These are phyloP conservation scores for Rusavskia elegans DNA, from an alignment of 495 filamentous ascomycete genomes.

Conservation along the genomic window DNA sequence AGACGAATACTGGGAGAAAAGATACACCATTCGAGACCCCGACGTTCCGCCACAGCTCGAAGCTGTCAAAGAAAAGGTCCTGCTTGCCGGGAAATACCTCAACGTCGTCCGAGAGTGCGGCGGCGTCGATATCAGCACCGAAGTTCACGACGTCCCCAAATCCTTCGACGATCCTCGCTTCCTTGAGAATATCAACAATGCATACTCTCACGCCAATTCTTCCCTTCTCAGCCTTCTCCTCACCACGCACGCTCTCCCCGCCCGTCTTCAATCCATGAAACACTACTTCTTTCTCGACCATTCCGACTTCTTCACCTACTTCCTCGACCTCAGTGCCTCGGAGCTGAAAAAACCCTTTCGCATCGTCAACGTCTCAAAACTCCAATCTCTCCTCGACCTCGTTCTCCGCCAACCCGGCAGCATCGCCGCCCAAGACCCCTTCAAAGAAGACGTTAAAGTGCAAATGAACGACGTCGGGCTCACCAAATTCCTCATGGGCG, in stretches of 20 bases:
- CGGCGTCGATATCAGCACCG: conserved; percentile 85
- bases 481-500: conserved; percentile 83
- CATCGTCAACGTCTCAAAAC: conserved; percentile 74
- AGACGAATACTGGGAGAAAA: conserved; percentile 97
- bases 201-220: conserved; percentile 89
- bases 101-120: conserved; percentile 96
- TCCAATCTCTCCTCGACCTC: conserved; percentile 86
- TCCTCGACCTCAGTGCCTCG: conserved; percentile 75
- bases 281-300: conserved; percentile 98
- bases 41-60: conserved; percentile 89
- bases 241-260: conserved; percentile 80
- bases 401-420: conserved; percentile 90
- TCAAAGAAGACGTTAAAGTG: conserved; percentile 95
- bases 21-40: conserved; percentile 82
- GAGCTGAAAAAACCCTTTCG: conserved; percentile 81
- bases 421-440: conserved; percentile 84
- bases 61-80: conserved; percentile 79
- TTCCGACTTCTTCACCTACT: conserved; percentile 95
- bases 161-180: conserved; percentile 85
- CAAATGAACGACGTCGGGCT: conserved; percentile 90
- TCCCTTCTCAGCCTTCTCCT: conserved; percentile 83
- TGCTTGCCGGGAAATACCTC: conserved; percentile 91
- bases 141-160: conserved; percentile 70
- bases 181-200: conserved; percentile 85
- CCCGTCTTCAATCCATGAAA: conserved; percentile 74